A percentile compares a stretch with the other conserved stretches of the same genome.
These are phyloP conservation scores for Neurospora pannonica DNA, from an alignment of 495 filamentous ascomycete genomes.

Conservation along the genomic window DNA sequence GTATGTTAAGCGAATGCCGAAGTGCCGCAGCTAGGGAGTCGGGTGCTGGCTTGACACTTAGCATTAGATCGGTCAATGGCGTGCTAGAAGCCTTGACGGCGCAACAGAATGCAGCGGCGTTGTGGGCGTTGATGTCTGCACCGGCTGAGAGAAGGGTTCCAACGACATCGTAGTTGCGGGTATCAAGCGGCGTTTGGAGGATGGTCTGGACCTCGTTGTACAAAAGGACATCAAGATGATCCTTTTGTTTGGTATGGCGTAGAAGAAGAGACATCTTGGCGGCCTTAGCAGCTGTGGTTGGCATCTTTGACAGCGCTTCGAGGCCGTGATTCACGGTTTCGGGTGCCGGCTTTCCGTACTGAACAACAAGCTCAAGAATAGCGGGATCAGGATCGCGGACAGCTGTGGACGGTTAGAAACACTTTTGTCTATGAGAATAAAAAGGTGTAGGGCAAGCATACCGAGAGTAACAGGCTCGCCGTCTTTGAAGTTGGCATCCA, in stretches of 20 bases:
- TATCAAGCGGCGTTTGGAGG: slow-evolving; percentile 16
- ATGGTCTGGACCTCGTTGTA: slow-evolving; percentile 31
- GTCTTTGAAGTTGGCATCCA: slow-evolving; percentile 34
- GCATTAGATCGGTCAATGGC: slow-evolving; percentile 31
- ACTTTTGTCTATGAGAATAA: not conserved
- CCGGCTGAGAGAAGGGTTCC: slow-evolving; percentile 30
- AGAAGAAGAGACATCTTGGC: slow-evolving; percentile 30
- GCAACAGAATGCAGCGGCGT: slow-evolving; percentile 30
- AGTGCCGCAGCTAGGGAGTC: slow-evolving; percentile 28
- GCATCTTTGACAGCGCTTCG: slow-evolving; percentile 19
- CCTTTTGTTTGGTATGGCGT: slow-evolving; percentile 25
- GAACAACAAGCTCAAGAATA: slow-evolving; percentile 33
- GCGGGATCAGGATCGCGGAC: slow-evolving; percentile 23
- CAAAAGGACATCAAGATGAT: slow-evolving; percentile 23
- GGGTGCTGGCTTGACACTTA: slow-evolving; percentile 20
- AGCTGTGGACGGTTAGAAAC: slow-evolving; percentile 16
- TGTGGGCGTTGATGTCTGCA: slow-evolving; percentile 34
- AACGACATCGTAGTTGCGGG: slow-evolving; percentile 22
- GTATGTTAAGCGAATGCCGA: slow-evolving; percentile 33
- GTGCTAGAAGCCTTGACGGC: slow-evolving; percentile 30
- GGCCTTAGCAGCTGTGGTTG: slow-evolving; percentile 24
- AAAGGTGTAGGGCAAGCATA: slow-evolving; percentile 1
- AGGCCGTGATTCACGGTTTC: slow-evolving; percentile 25
- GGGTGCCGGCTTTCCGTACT: slow-evolving; percentile 26
- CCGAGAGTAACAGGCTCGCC: slow-evolving; percentile 23